Evolutionary conservation across 2,329 filamentous ascomycete species (phyloP), one percentile per base, ranked within the genome.

Genomic region (Thermoascus crustaceus): DNA sequence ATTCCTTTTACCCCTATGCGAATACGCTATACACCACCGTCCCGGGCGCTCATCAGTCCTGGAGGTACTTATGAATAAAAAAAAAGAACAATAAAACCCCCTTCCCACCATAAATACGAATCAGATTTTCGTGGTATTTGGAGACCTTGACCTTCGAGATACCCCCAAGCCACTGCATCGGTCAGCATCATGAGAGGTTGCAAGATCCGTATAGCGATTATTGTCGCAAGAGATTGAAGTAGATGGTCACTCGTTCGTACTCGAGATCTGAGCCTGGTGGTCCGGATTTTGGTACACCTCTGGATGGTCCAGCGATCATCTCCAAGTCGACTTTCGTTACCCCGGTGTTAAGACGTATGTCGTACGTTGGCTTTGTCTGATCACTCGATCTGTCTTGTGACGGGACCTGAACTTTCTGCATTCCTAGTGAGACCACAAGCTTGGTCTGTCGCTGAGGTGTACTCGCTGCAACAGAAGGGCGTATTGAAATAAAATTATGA

Each of bases 241-340:
- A 83, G 18, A 91, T 69, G 1, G 78, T 85, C 38, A 87, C 72
- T 48, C 81, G 82, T 64, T 95, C 87, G 43, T 53, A 55, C 20
- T 57, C 52, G 9, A 88, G 67, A 54, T 91, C 85, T 22, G 81
- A 75, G 7, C 77, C 67, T 0, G 75, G 78, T 17, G 71, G 71
- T 0, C 69, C 64, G 23, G 71, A 62, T 41, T 71, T 76, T 51
- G 58, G 50, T 19, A 76, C 67, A 13, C 70, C 74, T 49, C 69
- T 75, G 1, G 73, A 76, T 43, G 85, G 71, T 5, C 80, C 79
- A 1, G 82, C 84, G 44, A 87, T 76, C 39, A 89, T 69, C 49
- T 89, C 82, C 5, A 93, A 71, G 48, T 87, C 82, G 33, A 94
- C 73, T 30, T 80, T 73, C 47, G 91, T 94, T 33, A 86, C 72